Evolutionary conservation across 169 alveolate species (phyloP).

Genomic region (Plasmodium sp.): DNA sequence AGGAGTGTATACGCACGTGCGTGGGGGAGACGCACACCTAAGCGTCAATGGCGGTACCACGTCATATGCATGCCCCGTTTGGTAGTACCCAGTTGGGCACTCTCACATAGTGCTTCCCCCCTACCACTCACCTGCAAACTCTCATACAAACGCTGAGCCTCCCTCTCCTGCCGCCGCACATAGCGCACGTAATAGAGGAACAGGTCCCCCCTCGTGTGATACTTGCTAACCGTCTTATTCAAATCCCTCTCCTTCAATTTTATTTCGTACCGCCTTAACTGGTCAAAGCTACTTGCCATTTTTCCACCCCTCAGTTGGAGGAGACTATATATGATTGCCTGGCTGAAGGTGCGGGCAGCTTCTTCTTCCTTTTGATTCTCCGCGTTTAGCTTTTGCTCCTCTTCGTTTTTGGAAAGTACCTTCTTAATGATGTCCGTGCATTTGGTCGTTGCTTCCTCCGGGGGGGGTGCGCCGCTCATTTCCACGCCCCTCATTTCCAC

Average conservation of each 20-base stretch:
- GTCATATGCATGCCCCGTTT: too few species aligned
- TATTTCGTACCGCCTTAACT: not conserved
- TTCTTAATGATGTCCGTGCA: not conserved
- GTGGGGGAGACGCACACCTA: not conserved
- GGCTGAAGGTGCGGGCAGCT: not conserved
- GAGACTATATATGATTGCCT: constrained; percentile 13
- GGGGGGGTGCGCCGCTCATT: not conserved
- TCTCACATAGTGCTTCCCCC: too few species aligned
- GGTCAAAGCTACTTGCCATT: constrained; percentile 6
- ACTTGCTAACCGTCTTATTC: constrained; percentile 17
- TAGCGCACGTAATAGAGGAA: constrained; percentile 13
- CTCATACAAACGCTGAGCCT: not conserved
- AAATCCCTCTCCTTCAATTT: not conserved
- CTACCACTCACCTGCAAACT: not conserved
- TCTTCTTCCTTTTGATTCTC: not conserved
- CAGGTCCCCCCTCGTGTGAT: constrained; percentile 15
- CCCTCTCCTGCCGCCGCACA: constrained; percentile 3
- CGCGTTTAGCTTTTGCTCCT: not conserved
- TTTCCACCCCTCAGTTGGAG: constrained; percentile 8
- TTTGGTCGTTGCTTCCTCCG: not conserved
- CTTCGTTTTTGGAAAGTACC: not conserved
- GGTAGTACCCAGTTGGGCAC: too few species aligned
- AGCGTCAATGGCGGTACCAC: too few species aligned
- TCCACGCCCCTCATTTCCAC: too few species aligned
- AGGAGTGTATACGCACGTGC: not conserved